Evolutionary conservation across 2,329 filamentous ascomycete species (phyloP).

Genomic region (Hypoxylon sp.): DNA sequence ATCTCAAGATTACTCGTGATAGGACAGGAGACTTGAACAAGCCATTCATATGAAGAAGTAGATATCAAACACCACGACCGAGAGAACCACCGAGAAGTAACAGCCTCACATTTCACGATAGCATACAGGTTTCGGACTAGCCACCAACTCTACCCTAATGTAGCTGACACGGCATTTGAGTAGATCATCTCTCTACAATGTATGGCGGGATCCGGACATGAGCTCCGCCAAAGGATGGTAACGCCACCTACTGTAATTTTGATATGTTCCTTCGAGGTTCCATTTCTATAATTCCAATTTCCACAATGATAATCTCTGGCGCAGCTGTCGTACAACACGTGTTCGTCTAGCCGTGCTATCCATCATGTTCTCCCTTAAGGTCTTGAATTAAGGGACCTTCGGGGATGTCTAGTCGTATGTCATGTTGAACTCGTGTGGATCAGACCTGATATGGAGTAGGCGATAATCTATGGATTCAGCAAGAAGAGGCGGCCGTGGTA

Average conservation of each 20-base stretch:
- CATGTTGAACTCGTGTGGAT: conserved; percentile 11
- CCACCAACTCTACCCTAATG: not conserved
- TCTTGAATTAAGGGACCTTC: not conserved
- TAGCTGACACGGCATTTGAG: not conserved
- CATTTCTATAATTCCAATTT: conserved; percentile 12
- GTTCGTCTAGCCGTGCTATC: conserved; percentile 1
- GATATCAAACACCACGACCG: conserved; percentile 11
- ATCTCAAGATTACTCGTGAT: conserved; percentile 10
- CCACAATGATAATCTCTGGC: conserved; percentile 19
- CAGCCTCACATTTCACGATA: conserved; percentile 17
- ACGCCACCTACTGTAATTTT: conserved; percentile 24
- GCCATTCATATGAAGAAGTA: conserved; percentile 1
- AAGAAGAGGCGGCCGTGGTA: not conserved
- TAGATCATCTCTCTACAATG: conserved; percentile 4
- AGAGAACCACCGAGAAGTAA: conserved; percentile 15
- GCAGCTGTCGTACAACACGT: conserved; percentile 31
- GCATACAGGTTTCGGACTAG: not conserved
- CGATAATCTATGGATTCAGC: not conserved
- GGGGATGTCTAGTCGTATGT: conserved; percentile 5
- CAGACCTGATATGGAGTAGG: not conserved
- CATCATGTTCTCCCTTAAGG: not conserved
- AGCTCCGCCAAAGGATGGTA: conserved; percentile 14
- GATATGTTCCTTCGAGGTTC: conserved; percentile 10
- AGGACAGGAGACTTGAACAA: conserved; percentile 13
- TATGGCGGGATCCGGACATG: conserved; percentile 12